Evolutionary conservation across 306 rosid species (phyloP).

Genomic region (Citrullus colocynthis): DNA sequence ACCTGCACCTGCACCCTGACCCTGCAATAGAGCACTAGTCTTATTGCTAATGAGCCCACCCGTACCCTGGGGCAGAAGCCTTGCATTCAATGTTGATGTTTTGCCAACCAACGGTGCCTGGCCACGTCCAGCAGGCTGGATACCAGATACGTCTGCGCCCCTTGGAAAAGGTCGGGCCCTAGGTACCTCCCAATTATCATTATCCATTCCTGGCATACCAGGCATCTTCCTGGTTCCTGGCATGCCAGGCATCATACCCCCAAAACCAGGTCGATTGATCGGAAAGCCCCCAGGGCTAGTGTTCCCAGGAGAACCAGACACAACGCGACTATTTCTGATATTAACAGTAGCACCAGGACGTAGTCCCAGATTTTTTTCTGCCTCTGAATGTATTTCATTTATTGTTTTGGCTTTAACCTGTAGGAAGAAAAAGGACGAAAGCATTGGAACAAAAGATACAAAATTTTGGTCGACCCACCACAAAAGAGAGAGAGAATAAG

Average conservation of each 20-base stretch:
- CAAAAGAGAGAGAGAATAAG: neutral
- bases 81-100: conserved; percentile 38
- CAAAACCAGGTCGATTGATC: conserved; percentile 61
- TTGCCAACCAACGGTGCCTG: conserved; percentile 48
- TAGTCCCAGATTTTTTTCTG: conserved; percentile 87
- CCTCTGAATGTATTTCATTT: conserved; percentile 87
- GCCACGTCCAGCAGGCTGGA: conserved; percentile 50
- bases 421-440: neutral
- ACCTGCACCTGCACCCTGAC: neutral
- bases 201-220: conserved; percentile 83
- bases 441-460: neutral
- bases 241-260: conserved; percentile 99
- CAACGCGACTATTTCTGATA: conserved; percentile 50
- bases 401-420: conserved; percentile 93
- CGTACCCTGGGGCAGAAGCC: conserved; percentile 84
- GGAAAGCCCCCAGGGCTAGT: conserved; percentile 53
- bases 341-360: conserved; percentile 95
- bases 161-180: conserved; percentile 55
- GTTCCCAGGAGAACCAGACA: conserved; percentile 50
- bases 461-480: neutral
- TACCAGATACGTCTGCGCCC: conserved; percentile 51
- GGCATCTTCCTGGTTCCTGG: conserved; percentile 94
- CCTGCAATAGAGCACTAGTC: conserved; percentile 75
- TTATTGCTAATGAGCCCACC: conserved; percentile 54
- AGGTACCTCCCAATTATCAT: conserved; percentile 82